Evolutionary conservation across 2,329 filamentous ascomycete genomes (phyloP), one percentile per base, ranked within the genome.

Genomic region (Ophiostoma himal-ulmi): DNA sequence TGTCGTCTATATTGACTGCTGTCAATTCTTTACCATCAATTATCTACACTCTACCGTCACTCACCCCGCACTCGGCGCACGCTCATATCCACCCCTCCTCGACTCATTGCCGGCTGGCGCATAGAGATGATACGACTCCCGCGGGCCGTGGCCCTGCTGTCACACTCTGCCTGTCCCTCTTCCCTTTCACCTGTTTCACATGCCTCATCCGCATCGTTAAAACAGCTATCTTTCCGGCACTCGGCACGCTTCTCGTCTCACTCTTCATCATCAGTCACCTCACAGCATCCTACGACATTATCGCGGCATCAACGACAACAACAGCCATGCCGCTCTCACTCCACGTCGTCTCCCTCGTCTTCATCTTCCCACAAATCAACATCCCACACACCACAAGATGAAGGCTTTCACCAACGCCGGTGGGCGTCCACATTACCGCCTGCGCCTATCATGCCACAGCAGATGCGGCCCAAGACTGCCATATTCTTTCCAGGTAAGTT

Each of bases 401-500:
- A 22, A 20, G 57, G 13, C 57, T 14, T 66, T 1, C 57, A 26
- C 1, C 70, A 68, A 36, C 68, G 54, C n/a, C 70, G 69, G 2
- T 69, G 69, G 62, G 54, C 70, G 4, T 71, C 72, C 0, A 67
- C 71, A 8, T n/a, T n/a, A 20, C 65, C 65, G n/a, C 37, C 65
- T 1, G n/a, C 39, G 11, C 65, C 65, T 6, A 67, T 67, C 37
- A 22, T 17, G 22, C 37, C 65, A 54, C 69, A 22, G 3, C 66
- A 36, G 30, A 39, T 3, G 69, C 75, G 78, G 71, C 78, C 79
- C n/a, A 78, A 77, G 75, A 88, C 86, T 70, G 86, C 86, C 71
- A 83, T 88, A 69, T 88, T 88, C 82, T 88, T 88, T 73, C 86
- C 86, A 72, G 85, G 85, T 86, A 73, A 1, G 69, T 30, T 17